Conservation (phyloP, 352 stramenopile genomes). For the Pythium rishiriense region DNA sequence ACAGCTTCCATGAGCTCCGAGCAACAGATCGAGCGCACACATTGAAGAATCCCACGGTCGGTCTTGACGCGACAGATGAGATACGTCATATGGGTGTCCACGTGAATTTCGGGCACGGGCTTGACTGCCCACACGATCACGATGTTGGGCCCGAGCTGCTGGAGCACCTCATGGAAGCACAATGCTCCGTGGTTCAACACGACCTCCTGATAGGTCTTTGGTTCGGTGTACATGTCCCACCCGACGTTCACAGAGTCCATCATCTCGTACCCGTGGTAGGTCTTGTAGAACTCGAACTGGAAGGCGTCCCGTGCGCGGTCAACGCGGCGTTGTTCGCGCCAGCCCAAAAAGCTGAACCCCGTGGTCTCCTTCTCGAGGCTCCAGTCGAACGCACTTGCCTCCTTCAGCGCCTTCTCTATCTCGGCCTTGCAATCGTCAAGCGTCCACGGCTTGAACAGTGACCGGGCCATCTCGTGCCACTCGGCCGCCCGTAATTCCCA, state of each 20-base stretch:
- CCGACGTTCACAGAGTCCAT: conserved; percentile 1
- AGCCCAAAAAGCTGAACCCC: conserved; percentile 15
- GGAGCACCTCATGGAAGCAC: background rate
- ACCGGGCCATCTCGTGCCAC: background rate
- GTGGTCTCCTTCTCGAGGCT: conserved; percentile 3
- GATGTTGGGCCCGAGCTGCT: background rate
- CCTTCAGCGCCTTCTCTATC: conserved; percentile 6
- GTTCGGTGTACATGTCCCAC: conserved; percentile 12
- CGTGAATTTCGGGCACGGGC: background rate
- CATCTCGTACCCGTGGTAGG: conserved; percentile 1
- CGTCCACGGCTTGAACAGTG: conserved; percentile 3
- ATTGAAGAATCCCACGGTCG: background rate
- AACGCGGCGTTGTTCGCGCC: conserved; percentile 10
- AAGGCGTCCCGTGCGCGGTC: background rate
- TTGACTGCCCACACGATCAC: background rate
- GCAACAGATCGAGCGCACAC: background rate
- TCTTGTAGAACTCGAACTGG: conserved; percentile 17
- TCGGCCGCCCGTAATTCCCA: background rate
- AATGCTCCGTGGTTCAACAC: background rate
- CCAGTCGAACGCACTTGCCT: conserved; percentile 4
- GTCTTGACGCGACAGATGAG: background rate
- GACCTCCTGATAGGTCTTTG: background rate
- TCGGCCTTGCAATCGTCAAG: background rate
- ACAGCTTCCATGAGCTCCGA: background rate
- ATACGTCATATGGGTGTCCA: background rate